Conservation (phyloP, 2,329 filamentous ascomycete genomes). For the Celoporthe dispersa region DNA sequence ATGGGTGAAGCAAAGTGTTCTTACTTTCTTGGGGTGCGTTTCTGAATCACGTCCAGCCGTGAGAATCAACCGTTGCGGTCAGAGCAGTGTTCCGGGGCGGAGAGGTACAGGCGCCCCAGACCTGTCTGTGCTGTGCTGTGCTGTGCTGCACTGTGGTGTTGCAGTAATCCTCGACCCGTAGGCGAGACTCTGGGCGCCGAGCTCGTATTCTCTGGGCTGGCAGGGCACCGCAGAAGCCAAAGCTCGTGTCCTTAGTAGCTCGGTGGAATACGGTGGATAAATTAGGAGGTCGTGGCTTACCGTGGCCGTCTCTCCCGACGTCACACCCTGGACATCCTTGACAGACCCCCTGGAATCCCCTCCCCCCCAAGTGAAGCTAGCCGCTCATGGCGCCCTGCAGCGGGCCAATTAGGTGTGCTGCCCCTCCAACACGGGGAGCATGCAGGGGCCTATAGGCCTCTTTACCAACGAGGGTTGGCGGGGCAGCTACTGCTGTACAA, state of each 20-base stretch:
- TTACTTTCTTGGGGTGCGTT: neutral
- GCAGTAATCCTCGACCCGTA: neutral
- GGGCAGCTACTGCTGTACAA: conserved; percentile 6
- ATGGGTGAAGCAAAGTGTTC: neutral
- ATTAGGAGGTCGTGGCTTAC: conserved; percentile 19
- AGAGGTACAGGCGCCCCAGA: neutral
- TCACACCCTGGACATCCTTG: conserved; percentile 15
- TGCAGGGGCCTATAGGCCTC: conserved; percentile 17
- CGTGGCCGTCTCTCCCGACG: conserved; percentile 23
- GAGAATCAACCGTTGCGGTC: neutral
- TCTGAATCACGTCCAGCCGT: neutral
- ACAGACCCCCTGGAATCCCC: neutral
- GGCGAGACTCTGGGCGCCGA: neutral
- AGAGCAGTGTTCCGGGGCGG: neutral
- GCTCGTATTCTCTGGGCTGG: conserved; percentile 1
- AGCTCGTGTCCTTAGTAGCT: conserved; percentile 7
- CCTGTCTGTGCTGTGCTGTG: too few species aligned
- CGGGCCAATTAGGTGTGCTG: conserved; percentile 16
- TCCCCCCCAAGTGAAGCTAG: neutral
- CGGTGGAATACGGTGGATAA: conserved; percentile 15
- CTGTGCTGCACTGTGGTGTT: neutral
- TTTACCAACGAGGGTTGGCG: conserved; percentile 15
- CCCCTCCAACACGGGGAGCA: conserved; percentile 14
- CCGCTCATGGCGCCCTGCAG: neutral
- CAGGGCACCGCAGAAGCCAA: neutral